Percentiles rank a stretch among this genome's conserved stretches.
Evolutionary conservation across 1,284 basidiomycete species (phyloP).

Genomic region (Apiotrichum veenhuisii): DNA sequence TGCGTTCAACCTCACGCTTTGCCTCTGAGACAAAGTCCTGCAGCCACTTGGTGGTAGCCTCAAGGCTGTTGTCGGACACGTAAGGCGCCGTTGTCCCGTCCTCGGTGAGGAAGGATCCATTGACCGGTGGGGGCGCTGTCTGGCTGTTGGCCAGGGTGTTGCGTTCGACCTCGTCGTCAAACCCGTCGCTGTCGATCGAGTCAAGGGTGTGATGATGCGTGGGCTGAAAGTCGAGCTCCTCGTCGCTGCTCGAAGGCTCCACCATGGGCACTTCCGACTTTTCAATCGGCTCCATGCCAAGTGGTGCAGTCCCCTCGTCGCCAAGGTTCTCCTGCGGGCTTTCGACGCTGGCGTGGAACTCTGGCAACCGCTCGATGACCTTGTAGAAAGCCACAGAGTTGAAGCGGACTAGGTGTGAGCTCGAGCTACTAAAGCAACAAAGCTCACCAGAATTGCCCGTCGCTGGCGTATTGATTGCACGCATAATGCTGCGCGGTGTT

Average conservation of each 20-base stretch:
- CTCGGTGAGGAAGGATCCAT: neutral
- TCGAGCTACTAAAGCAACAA: neutral
- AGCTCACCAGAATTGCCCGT: slow-evolving; percentile 7
- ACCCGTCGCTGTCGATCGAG: neutral
- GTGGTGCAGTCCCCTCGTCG: neutral
- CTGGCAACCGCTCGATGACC: slow-evolving; percentile 13
- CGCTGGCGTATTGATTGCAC: neutral
- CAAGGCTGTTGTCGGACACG: neutral
- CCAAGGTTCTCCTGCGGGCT: neutral
- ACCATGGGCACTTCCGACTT: slow-evolving; percentile 4
- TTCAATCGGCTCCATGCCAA: neutral
- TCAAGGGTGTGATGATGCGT: slow-evolving; percentile 1
- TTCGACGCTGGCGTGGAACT: neutral
- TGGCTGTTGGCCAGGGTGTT: slow-evolving; percentile 1
- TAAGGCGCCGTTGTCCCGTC: neutral
- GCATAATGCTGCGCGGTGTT: slow-evolving; percentile 4
- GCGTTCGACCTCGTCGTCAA: slow-evolving; percentile 2
- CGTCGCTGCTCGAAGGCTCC: neutral
- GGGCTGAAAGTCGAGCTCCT: slow-evolving; percentile 4
- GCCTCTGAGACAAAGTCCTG: neutral
- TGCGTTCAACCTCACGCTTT: neutral
- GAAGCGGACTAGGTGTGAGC: slow-evolving; percentile 6
- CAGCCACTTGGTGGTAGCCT: neutral
- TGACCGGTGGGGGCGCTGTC: neutral
- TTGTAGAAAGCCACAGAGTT: slow-evolving; percentile 2